These are phyloP conservation scores for Sporormia fimetaria DNA, from an alignment of 495 filamentous ascomycete genomes.

Conservation along the genomic window DNA sequence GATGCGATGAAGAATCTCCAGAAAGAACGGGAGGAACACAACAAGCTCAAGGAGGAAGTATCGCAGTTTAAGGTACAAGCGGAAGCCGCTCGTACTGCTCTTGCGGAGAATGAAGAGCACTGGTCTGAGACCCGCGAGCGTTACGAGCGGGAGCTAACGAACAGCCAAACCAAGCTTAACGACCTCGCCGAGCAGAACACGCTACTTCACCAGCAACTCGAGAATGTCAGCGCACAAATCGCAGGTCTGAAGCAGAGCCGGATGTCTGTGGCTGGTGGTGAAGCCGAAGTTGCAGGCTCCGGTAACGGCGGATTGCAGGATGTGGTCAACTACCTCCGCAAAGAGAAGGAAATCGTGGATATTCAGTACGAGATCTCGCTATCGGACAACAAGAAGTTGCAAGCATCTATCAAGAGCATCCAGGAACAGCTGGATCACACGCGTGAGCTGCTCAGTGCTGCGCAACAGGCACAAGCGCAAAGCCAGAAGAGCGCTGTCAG, in stretches of 20 bases:
- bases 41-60: slow-evolving; percentile 65
- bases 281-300: slow-evolving; percentile 34
- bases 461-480: slow-evolving; percentile 66
- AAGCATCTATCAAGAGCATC: slow-evolving; percentile 65
- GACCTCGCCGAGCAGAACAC: slow-evolving; percentile 78
- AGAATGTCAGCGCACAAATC: slow-evolving; percentile 69
- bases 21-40: slow-evolving; percentile 62
- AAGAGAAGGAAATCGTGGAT: slow-evolving; percentile 95
- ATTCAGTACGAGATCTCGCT: slow-evolving; percentile 81
- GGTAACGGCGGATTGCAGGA: slow-evolving; percentile 64
- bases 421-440: slow-evolving; percentile 83
- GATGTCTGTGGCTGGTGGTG: slow-evolving; percentile 35
- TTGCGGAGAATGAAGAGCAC: slow-evolving; percentile 71
- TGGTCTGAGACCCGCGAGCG: slow-evolving; percentile 72
- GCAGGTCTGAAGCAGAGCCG: slow-evolving; percentile 63
- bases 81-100: slow-evolving; percentile 64
- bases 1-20: slow-evolving; percentile 79
- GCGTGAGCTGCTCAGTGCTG: slow-evolving; percentile 74
- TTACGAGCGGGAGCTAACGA: slow-evolving; percentile 71
- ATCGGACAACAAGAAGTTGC: too few species aligned
- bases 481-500: slow-evolving; percentile 55
- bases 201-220: slow-evolving; percentile 75
- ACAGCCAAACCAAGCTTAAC: slow-evolving; percentile 64
- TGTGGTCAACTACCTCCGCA: slow-evolving; percentile 78
- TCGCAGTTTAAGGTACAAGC: slow-evolving; percentile 61